phyloP scores from a whole-genome alignment of 2,329 filamentous ascomycete species.

The Cytospora chrysosperma region DNA sequence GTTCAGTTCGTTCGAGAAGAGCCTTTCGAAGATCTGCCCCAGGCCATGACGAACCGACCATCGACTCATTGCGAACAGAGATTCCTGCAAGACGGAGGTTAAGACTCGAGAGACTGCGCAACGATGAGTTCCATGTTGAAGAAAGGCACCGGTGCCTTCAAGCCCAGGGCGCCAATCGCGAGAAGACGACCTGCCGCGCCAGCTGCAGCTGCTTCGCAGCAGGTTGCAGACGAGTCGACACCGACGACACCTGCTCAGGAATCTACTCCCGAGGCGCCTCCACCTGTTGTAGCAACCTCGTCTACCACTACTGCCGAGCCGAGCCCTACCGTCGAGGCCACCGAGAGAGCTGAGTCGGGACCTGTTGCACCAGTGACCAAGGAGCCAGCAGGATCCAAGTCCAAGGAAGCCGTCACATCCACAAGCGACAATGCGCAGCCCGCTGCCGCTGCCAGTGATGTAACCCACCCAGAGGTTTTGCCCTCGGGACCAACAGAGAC shows the following conservation, averaged over 20 bases:
- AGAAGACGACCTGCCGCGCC: constrained; percentile 48
- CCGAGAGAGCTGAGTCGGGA: constrained; percentile 9
- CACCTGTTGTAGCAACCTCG: constrained; percentile 8
- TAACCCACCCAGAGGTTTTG: background rate
- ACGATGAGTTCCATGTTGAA: constrained; percentile 68
- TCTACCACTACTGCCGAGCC: constrained; percentile 11
- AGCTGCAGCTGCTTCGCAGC: constrained; percentile 29
- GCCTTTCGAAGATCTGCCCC: background rate
- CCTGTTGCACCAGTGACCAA: background rate
- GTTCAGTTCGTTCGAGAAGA: background rate
- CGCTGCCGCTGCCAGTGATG: background rate
- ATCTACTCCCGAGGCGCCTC: constrained; percentile 13
- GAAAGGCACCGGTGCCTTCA: constrained; percentile 63
- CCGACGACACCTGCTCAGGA: constrained; percentile 23
- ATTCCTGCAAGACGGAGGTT: constrained; percentile 20
- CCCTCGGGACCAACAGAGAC: background rate
- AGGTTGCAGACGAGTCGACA: constrained; percentile 6
- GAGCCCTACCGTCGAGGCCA: background rate
- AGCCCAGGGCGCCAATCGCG: constrained; percentile 63
- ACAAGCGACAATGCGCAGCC: background rate
- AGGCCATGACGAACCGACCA: constrained; percentile 19
- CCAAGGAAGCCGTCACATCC: background rate
- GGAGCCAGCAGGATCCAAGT: background rate
- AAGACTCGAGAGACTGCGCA: constrained; percentile 22
- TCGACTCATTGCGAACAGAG: background rate